Evolutionary conservation across 2,329 filamentous ascomycete species (phyloP).

Genomic region (Biscogniauxia mediterranea): DNA sequence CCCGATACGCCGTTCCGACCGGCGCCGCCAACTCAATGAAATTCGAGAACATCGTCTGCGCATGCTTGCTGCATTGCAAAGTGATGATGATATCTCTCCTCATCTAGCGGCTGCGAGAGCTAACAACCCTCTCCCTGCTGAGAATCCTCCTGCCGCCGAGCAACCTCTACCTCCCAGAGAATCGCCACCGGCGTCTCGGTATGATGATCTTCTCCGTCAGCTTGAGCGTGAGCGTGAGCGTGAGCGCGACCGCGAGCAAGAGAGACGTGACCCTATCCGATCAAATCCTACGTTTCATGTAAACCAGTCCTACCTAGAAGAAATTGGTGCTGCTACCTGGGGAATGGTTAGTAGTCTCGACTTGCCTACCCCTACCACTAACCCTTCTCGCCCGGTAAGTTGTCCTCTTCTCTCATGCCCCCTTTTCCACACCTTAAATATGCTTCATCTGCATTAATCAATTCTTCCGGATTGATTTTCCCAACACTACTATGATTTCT

Average conservation of each 20-base stretch:
- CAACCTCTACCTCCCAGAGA: background rate
- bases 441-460: background rate
- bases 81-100: conserved; percentile 8
- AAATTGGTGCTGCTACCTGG: background rate
- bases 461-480: background rate
- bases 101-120: conserved; percentile 1
- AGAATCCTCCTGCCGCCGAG: background rate
- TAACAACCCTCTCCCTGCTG: background rate
- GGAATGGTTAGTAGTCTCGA: background rate
- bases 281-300: background rate
- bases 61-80: conserved; percentile 24
- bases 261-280: background rate
- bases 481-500: background rate
- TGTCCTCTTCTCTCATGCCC: too few relatives aligned
- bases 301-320: background rate
- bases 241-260: background rate
- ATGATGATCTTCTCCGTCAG: background rate
- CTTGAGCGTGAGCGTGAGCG: background rate
- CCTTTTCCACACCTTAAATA: too few relatives aligned
- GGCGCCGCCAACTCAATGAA: conserved; percentile 35
- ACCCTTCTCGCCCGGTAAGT: background rate
- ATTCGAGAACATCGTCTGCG: conserved; percentile 33
- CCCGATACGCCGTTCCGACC: conserved; percentile 38
- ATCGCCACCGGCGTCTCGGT: background rate
- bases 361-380: background rate